Evolutionary conservation across 345 rosid genomes (phyloP), one percentile per base, ranked within the genome.

Genomic region (Hibiscus mutabilis): DNA sequence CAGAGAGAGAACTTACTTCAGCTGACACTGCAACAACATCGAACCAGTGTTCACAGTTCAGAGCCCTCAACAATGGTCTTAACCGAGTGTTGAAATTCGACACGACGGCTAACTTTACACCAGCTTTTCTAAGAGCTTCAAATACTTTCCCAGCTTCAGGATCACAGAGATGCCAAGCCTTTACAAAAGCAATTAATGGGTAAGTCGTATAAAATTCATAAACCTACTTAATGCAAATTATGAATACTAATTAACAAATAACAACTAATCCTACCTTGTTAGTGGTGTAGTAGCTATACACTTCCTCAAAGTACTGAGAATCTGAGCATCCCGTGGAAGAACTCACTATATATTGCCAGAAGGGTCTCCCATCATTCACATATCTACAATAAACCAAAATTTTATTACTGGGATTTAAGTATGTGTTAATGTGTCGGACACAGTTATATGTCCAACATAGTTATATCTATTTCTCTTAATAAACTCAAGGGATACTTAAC

Each of bases 91-190:
- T 98, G 31, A 95, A 95, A 78, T 95, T 95, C 35, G 99, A 95
- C 53, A 95, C 99, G 60, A 95, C 86, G 12, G 94, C 98, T 79
- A 91, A 68, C 74, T 95, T 95, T 10, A 95, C 90, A 11, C 97
- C 97, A 0, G 91, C 91, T 75, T 82, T 79, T 70, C 83, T 89
- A 37, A 95, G 83, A 68, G 97, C 96, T 75, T 80, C 82, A 60
- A 95, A 95, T 37, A 92, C 97, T 73, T 86, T 88, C 83, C 78
- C 94, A 40, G 98, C 96, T 22, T 89, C 93, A 27, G 97, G 96
- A 79, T 95, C 99, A 77, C 93, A 89, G 15, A 95, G 84, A 85
- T 88, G 93, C 99, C 99, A 95, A 10, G 99, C 99, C 99, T 95
- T 76, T 46, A 21, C 73, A 78, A 73, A 37, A 46, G 16, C 2